Evolutionary conservation across 257 asterid genomes (phyloP).

Genomic region (Paulownia fortunei): DNA sequence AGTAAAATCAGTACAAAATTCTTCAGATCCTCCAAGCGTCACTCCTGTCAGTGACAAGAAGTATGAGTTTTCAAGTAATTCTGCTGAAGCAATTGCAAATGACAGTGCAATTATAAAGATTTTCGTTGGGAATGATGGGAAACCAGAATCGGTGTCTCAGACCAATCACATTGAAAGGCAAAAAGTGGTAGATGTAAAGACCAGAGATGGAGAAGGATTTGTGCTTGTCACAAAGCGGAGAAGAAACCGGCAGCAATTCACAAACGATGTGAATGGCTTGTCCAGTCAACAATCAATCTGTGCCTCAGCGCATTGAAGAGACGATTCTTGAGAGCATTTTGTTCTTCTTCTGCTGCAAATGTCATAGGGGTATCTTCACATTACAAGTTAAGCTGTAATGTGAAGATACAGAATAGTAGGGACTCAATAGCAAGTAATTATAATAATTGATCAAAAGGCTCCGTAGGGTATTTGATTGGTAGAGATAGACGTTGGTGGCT

Average conservation of each 20-base stretch:
- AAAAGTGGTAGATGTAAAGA: slow-evolving; percentile 43
- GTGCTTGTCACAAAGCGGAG: slow-evolving; percentile 84
- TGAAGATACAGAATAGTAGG: slow-evolving; percentile 4
- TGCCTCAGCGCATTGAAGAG: slow-evolving; percentile 81
- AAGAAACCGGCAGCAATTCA: slow-evolving; percentile 82
- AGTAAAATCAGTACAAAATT: slow-evolving; percentile 81
- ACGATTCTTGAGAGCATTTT: slow-evolving; percentile 1
- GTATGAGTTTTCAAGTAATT: slow-evolving; percentile 49
- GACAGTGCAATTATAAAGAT: slow-evolving; percentile 84
- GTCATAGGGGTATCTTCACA: slow-evolving; percentile 12
- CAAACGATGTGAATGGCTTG: slow-evolving; percentile 66
- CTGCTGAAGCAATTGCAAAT: slow-evolving; percentile 81
- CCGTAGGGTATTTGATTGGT: slow-evolving; percentile 15
- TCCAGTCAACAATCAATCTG: slow-evolving; percentile 81
- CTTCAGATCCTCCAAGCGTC: slow-evolving; percentile 56
- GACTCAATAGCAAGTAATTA: not conserved
- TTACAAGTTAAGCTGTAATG: slow-evolving; percentile 22
- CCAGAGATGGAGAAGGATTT: slow-evolving; percentile 86
- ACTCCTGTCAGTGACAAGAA: slow-evolving; percentile 52
- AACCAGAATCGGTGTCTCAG: slow-evolving; percentile 37
- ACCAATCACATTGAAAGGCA: slow-evolving; percentile 35
- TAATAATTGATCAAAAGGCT: slow-evolving; percentile 21
- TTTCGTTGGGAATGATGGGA: slow-evolving; percentile 62
- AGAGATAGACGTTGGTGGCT: slow-evolving; percentile 32
- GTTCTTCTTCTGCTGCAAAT: slow-evolving; percentile 18